Evolutionary conservation across 2,329 filamentous ascomycete species (phyloP).

Genomic region (Stachybotrys echinatus): DNA sequence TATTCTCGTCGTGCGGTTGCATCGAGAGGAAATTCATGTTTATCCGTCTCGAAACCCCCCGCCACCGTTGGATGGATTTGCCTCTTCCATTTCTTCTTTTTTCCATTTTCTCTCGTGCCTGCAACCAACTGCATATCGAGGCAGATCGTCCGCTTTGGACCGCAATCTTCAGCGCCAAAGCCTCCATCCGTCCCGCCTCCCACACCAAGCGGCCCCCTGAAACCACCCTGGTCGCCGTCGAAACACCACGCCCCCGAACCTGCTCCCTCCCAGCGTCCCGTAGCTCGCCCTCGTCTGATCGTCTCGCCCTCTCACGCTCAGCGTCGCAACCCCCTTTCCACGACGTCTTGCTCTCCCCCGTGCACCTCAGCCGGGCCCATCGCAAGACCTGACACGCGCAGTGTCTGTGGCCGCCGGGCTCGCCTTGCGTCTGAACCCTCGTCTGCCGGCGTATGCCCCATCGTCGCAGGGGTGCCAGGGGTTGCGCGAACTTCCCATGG

Average conservation of each 20-base stretch:
- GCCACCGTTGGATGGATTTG: neutral
- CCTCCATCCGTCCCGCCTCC: neutral
- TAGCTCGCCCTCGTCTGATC: neutral
- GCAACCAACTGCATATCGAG: constrained; percentile 9
- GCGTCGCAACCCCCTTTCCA: constrained; percentile 15
- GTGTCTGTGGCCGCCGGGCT: neutral
- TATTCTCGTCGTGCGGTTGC: neutral
- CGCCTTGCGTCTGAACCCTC: neutral
- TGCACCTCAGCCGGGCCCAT: neutral
- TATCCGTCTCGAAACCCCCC: neutral
- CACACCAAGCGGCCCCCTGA: neutral
- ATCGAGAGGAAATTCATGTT: neutral
- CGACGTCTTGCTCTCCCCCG: constrained; percentile 6
- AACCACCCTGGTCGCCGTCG: neutral
- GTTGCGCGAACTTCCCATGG: neutral
- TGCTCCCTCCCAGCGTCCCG: constrained; percentile 15
- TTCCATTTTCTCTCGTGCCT: constrained; percentile 3
- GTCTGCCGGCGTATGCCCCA: neutral
- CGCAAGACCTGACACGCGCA: neutral
- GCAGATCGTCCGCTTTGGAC: neutral
- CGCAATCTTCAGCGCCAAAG: neutral
- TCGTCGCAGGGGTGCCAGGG: neutral
- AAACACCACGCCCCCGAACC: constrained; percentile 3
- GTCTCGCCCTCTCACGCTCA: constrained; percentile 12
- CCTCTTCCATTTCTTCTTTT: constrained; percentile 1